Evolutionary conservation across 2,329 filamentous ascomycete species (phyloP), one percentile per base, ranked within the genome.

Genomic region (Didymella exigua): DNA sequence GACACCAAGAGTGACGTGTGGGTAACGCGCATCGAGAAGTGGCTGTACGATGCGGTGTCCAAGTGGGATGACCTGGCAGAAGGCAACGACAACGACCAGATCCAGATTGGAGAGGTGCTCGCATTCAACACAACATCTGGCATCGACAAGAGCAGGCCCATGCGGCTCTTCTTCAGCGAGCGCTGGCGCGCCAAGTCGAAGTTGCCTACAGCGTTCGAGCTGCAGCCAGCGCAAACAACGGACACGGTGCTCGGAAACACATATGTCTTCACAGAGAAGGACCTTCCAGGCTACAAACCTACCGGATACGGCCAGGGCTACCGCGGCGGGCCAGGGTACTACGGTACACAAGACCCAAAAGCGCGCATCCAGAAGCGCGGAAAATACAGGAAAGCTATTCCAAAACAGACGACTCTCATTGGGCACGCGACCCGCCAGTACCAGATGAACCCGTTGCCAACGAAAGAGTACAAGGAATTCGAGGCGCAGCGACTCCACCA

Each of bases 241-340:
- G 83, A 86, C 34, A 60, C 63, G 1, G 77, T 84, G n/a, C 86
- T 93, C 29, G 86, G 85, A 68, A 97, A 96, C 75, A 95, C 92
- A 18, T 96, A 89, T 72, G 81, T 98, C 52, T 99, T 99, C 71
- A 92, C 89, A 34, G 95, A 99, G 76, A 92, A 96, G 73, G 91
- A 98, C 69, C 83, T 96, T 19, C 90, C 92, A 0, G 90, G 90
- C 31, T 92, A 87, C 77, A 82, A 82, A 57, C 68, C 72, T 4
- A 68, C 65, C 27, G 68, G 66, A 27, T 68, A 64, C 36, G 66
- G 67, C 5, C 63, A 69, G 8, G 61, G 61, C 45, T 59, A 67
- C 48, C 52, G 64, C 47, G 66, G 66, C 49, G 61, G 47, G 46
- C 60, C 60, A 37, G 64, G 56, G 24, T 58, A 45, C 56, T 67